A percentile compares a stretch with the other conserved stretches of the same genome.
These are phyloP conservation scores for Leccinum variicolor DNA, from an alignment of 768 basidiomycete species.

Conservation along the genomic window DNA sequence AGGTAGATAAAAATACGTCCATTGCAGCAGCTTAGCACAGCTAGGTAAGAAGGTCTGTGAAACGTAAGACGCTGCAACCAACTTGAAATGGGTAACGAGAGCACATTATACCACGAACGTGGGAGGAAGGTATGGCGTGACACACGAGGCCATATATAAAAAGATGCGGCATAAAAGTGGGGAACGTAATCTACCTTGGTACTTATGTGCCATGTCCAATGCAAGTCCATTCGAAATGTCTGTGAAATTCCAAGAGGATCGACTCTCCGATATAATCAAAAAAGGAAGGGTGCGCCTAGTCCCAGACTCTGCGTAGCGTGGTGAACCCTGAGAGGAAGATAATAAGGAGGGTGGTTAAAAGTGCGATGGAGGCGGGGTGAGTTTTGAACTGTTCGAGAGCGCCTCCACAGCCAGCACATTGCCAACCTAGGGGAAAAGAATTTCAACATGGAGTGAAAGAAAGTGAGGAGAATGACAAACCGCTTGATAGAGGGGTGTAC, in stretches of 20 bases:
- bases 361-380: slow-evolving; percentile 32
- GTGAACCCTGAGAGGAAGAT: slow-evolving; percentile 34
- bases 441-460: neutral
- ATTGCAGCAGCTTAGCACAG: neutral
- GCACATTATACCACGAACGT: slow-evolving; percentile 23
- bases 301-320: slow-evolving; percentile 30
- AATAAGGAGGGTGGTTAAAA: slow-evolving; percentile 30
- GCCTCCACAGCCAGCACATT: slow-evolving; percentile 27
- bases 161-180: slow-evolving; percentile 20
- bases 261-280: neutral
- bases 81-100: slow-evolving; percentile 8
- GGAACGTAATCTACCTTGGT: slow-evolving; percentile 24
- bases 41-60: neutral
- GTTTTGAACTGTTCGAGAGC: slow-evolving; percentile 30
- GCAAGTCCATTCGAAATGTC: slow-evolving; percentile 28
- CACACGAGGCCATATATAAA: slow-evolving; percentile 15
- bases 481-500: slow-evolving; percentile 53
- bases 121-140: slow-evolving; percentile 7
- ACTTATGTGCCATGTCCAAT: slow-evolving; percentile 29
- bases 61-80: neutral
- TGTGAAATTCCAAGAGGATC: slow-evolving; percentile 15
- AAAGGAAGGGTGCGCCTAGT: slow-evolving; percentile 14
- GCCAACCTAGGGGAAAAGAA: slow-evolving; percentile 22
- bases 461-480: slow-evolving; percentile 14
- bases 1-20: neutral